These are phyloP conservation scores for Haplosporangium sp. DNA, from an alignment of 371 early-diverging fungal genomes.

Conservation along the genomic window DNA sequence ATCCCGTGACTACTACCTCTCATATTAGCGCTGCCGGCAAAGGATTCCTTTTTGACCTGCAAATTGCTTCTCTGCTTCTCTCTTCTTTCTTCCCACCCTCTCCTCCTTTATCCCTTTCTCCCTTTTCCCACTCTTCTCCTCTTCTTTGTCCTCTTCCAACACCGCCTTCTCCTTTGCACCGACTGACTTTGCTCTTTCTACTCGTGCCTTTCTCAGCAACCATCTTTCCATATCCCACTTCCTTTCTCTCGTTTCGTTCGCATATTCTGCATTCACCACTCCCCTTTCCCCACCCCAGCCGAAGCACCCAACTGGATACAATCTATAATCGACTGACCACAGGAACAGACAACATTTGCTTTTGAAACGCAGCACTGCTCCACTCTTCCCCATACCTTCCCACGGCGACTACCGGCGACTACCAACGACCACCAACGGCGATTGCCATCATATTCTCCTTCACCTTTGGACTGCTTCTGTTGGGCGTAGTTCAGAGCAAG, in stretches of 20 bases:
- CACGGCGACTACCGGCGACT: neutral
- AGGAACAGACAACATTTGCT: too few relatives aligned
- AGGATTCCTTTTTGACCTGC: neutral
- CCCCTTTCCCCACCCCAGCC: slow-evolving; percentile 1
- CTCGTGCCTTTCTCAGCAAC: neutral
- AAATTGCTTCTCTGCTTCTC: neutral
- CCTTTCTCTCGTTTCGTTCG: neutral
- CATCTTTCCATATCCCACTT: neutral
- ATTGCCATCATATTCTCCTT: slow-evolving; percentile 11
- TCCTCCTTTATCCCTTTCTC: neutral
- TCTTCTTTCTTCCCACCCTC: slow-evolving; percentile 3
- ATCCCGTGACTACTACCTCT: neutral
- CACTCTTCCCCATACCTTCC: neutral
- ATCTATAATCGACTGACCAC: neutral
- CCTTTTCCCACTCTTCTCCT: slow-evolving; percentile 3
- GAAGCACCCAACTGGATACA: neutral
- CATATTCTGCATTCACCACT: neutral
- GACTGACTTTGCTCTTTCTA: neutral
- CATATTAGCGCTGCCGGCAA: too few relatives aligned
- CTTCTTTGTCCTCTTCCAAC: neutral
- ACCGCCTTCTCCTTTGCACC: neutral
- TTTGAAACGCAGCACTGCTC: neutral
- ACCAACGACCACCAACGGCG: neutral
- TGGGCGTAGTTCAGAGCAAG: neutral
- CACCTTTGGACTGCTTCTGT: slow-evolving; percentile 13